A percentile compares a stretch with the other conserved stretches of the same genome.
phyloP scores from a whole-genome alignment of 148 eudicot species.

The Rhododendron williamsianum region DNA sequence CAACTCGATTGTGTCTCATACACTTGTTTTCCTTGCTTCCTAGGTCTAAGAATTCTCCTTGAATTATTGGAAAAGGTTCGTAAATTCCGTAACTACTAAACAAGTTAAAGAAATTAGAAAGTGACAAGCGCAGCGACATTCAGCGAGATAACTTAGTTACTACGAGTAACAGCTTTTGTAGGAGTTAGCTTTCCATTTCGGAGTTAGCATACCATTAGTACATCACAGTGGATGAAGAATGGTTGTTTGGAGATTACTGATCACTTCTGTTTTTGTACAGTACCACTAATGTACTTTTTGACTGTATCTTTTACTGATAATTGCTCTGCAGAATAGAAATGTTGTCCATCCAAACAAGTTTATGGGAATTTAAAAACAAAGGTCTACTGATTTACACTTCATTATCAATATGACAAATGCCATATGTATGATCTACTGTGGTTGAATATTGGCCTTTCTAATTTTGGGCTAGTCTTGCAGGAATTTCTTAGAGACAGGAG shows the following conservation, averaged over 20 bases:
- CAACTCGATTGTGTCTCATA: not conserved
- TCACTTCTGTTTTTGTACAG: not conserved
- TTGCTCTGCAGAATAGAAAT: not conserved
- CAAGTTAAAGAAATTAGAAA: not conserved
- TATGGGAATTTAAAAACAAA: not conserved
- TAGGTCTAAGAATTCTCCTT: not conserved
- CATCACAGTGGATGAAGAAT: not conserved
- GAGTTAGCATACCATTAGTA: not conserved
- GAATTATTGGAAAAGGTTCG: not conserved
- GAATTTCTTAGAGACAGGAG: conserved; percentile 74
- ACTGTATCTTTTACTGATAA: not conserved
- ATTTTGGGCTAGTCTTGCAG: conserved; percentile 36
- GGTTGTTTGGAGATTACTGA: not conserved
- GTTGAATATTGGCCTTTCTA: not conserved
- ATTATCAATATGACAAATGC: not conserved
- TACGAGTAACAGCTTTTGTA: not conserved
- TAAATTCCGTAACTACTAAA: not conserved
- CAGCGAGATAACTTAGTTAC: not conserved
- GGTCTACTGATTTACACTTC: not conserved
- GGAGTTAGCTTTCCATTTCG: not conserved
- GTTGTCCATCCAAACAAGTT: not conserved
- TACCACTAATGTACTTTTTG: not conserved
- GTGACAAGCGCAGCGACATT: too few species aligned
- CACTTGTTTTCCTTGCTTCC: not conserved
- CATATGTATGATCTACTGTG: not conserved